Base-by-base conservation (phyloP, 1,284 basidiomycete species). In the Leccinum subrobustum region DNA sequence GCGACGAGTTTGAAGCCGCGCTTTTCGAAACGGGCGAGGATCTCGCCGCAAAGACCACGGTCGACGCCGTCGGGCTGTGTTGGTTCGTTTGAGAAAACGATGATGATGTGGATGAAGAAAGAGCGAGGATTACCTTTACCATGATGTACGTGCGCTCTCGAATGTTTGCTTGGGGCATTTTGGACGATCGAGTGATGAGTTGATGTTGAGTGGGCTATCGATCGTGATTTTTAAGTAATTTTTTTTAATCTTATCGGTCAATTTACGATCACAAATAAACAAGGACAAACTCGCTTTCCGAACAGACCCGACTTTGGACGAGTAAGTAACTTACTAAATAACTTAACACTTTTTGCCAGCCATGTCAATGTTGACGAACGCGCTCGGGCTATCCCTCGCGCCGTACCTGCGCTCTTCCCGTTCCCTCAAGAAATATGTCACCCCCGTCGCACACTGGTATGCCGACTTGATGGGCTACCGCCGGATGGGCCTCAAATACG, bases 1-100 rank as follows among this genome's bases (percentile, higher is more conserved):
- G 95, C 95, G 73, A 89, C 81, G 70, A 95, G 87, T 83, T 97
- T 96, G 89, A 88, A 97, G 70, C 95, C 96, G 68, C 95, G 93
- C 81, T 91, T 87, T 85, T 98, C 95, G 79, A 98, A 98, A 71
- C 95, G 87, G 73, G 81, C 71, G 76, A 95, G 91, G 86, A 96
- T 95, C 80, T 95, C 90, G 76, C 96, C 95, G 76, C 96, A 85
- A 80, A 98, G 91, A 69, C 87, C 88, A 72, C 95, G 92, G 81
- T 97, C 93, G 82, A 98, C 96, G 77, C 95, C 95, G 81, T 98
- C 95, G 72, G 95, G 95, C 94, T 96, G 73, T 51, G 35, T 18
- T 42, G 52, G 33, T 37, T 5, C 56, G 54, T 57, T 51, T 33
- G 48, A 51, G 56, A 59, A 58, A 55, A 4, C 12, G 31, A 31